phyloP scores from a whole-genome alignment of 2,329 filamentous ascomycete genomes.

The Pseudopyricularia javanii region DNA sequence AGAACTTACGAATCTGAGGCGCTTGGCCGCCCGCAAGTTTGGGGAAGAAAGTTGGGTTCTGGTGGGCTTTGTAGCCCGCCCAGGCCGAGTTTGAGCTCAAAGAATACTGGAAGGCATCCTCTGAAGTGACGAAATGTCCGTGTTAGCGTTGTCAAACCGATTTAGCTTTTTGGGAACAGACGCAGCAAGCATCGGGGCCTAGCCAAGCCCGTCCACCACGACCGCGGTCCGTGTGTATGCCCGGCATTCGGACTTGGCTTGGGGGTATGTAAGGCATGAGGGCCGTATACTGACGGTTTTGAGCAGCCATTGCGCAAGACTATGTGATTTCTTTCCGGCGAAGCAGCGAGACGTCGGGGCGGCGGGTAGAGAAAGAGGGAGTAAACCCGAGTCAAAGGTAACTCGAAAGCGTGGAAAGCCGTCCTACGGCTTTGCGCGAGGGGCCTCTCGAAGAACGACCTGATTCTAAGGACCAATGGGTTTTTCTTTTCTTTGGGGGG shows the following conservation, averaged over 20 bases:
- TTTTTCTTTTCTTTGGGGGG: too few relatives aligned
- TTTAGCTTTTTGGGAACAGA: not conserved
- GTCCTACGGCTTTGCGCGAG: too few relatives aligned
- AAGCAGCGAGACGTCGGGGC: not conserved
- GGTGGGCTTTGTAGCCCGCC: conserved; percentile 50
- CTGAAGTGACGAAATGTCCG: conserved; percentile 14
- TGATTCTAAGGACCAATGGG: not conserved
- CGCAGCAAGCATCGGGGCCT: not conserved
- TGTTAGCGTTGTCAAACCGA: not conserved
- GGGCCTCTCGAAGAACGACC: not conserved
- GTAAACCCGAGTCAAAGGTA: too few relatives aligned
- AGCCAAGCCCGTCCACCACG: not conserved
- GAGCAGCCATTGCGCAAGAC: not conserved
- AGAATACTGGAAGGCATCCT: conserved; percentile 49
- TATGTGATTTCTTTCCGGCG: not conserved
- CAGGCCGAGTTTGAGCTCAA: conserved; percentile 60
- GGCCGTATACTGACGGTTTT: not conserved
- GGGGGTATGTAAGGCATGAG: not conserved
- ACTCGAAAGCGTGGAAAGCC: not conserved
- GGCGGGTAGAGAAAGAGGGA: too few relatives aligned
- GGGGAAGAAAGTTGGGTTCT: conserved; percentile 61
- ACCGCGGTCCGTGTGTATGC: not conserved
- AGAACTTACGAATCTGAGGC: conserved; percentile 43
- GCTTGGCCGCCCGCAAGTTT: conserved; percentile 55
- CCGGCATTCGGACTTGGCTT: not conserved